Percentiles rank a stretch among this genome's conserved stretches.
These are phyloP conservation scores for Penicillium sp. DNA, from an alignment of 2,329 filamentous ascomycete genomes.

Conservation along the genomic window DNA sequence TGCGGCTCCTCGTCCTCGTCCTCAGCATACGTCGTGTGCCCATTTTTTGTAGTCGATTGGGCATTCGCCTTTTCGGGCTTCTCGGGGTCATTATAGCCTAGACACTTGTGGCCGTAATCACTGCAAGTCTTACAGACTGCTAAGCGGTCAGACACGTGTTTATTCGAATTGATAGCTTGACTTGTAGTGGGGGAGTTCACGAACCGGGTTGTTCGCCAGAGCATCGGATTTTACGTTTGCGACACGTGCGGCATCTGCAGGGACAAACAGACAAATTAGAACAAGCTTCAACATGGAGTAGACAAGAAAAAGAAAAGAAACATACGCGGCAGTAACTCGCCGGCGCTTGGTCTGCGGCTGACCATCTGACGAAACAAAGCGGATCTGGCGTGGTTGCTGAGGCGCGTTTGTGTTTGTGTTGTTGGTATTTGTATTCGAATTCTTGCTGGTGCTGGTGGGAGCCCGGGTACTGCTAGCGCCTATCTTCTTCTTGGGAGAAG, in stretches of 20 bases:
- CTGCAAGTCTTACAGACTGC: slow-evolving; percentile 64
- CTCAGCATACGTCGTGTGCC: slow-evolving; percentile 19
- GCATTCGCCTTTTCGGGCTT: slow-evolving; percentile 26
- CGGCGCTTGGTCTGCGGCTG: slow-evolving; percentile 75
- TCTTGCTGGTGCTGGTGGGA: background rate
- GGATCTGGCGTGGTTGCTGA: slow-evolving; percentile 50
- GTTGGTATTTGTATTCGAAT: background rate
- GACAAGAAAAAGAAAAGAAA: slow-evolving; percentile 12
- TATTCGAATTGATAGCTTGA: slow-evolving; percentile 3
- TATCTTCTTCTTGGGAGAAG: slow-evolving; percentile 33
- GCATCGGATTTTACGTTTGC: slow-evolving; percentile 71
- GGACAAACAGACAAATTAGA: background rate
- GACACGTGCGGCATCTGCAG: slow-evolving; percentile 65
- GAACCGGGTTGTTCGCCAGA: slow-evolving; percentile 64
- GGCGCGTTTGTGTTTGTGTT: slow-evolving; percentile 14
- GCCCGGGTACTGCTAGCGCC: slow-evolving; percentile 22
- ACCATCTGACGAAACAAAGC: slow-evolving; percentile 78
- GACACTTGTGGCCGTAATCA: slow-evolving; percentile 65
- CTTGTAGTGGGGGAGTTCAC: slow-evolving; percentile 6
- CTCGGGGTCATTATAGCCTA: slow-evolving; percentile 59
- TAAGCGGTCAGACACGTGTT: slow-evolving; percentile 9
- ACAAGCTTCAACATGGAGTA: background rate
- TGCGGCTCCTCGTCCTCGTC: slow-evolving; percentile 12
- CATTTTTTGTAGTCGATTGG: slow-evolving; percentile 20
- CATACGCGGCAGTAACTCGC: slow-evolving; percentile 74